A percentile compares a stretch with the other conserved stretches of the same genome.
Evolutionary conservation across 2,329 filamentous ascomycete species (phyloP).

Genomic region (Aspergillus fijiensis): DNA sequence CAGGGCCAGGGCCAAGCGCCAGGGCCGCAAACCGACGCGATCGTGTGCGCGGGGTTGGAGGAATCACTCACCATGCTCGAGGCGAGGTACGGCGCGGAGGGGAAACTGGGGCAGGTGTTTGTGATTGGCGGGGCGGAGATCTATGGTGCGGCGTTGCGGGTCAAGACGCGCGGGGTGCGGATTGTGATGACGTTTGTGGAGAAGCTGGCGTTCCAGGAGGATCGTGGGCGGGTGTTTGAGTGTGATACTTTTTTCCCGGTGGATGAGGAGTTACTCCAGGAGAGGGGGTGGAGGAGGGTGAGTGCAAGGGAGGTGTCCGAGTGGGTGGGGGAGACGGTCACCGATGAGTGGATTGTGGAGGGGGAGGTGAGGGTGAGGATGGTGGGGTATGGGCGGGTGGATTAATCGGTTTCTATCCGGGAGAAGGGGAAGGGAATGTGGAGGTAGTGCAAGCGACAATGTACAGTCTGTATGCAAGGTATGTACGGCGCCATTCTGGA

Average conservation of each 20-base stretch:
- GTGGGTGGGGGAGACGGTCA: constrained; percentile 46
- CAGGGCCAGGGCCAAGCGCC: not conserved
- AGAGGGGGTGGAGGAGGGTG: constrained; percentile 35
- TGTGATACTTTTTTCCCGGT: constrained; percentile 52
- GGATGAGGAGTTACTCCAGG: constrained; percentile 31
- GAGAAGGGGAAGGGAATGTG: not conserved
- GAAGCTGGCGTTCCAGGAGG: constrained; percentile 18
- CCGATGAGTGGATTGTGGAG: constrained; percentile 47
- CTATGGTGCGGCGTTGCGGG: constrained; percentile 67
- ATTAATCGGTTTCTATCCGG: not conserved
- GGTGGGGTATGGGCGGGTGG: constrained; percentile 43
- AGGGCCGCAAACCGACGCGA: constrained; percentile 31
- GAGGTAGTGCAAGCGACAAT: not conserved
- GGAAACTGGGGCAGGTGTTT: constrained; percentile 62
- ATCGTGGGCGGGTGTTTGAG: constrained; percentile 35
- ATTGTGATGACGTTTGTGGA: constrained; percentile 45
- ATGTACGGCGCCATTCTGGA: not conserved
- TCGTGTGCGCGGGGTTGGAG: constrained; percentile 61
- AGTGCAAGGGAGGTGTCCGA: constrained; percentile 35
- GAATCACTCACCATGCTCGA: constrained; percentile 52
- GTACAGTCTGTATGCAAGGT: constrained; percentile 1
- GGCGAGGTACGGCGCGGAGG: constrained; percentile 16
- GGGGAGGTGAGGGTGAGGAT: constrained; percentile 52
- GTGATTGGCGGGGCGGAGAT: constrained; percentile 89
- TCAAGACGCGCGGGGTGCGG: constrained; percentile 25